A percentile compares a stretch with the other conserved stretches of the same genome.
Evolutionary conservation across 2,329 filamentous ascomycete species (phyloP).

Genomic region (Calonectria henricotiae): DNA sequence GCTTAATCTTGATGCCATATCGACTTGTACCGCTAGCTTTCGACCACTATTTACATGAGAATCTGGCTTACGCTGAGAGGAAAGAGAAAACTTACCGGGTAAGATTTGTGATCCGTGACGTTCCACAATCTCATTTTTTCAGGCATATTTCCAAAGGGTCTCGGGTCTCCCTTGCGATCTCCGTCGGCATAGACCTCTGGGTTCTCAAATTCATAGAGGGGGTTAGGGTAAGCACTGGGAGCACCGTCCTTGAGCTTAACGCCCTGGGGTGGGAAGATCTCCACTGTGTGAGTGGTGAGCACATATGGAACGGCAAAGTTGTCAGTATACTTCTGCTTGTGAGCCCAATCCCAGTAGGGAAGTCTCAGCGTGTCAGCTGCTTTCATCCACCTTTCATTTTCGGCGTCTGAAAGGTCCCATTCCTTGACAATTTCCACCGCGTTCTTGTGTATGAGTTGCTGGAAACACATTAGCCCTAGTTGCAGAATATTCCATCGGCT

Average conservation of each 20-base stretch:
- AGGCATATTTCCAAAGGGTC: constrained; percentile 35
- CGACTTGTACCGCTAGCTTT: constrained; percentile 17
- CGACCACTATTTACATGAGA: no score
- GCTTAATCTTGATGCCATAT: constrained; percentile 6
- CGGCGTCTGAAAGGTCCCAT: neutral
- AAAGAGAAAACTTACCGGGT: no score
- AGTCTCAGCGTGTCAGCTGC: constrained; percentile 54
- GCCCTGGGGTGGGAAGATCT: neutral
- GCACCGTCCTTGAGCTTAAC: neutral
- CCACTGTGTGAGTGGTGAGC: neutral
- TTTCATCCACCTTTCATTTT: constrained; percentile 43
- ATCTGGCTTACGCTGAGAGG: no score
- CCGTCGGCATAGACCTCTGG: constrained; percentile 21
- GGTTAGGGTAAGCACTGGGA: constrained; percentile 12
- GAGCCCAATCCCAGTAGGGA: constrained; percentile 59
- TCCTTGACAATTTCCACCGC: no score
- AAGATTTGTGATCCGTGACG: no score
- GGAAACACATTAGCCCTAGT: no score
- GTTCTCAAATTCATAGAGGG: constrained; percentile 32
- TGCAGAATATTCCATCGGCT: no score
- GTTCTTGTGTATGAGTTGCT: no score
- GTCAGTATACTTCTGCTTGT: constrained; percentile 38
- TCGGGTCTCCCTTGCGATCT: constrained; percentile 18
- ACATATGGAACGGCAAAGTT: constrained; percentile 15
- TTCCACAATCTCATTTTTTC: no score